A percentile compares a stretch with the other conserved stretches of the same genome.
phyloP scores from a whole-genome alignment of 139 green algal species.

The Coccomyxa sp. region DNA sequence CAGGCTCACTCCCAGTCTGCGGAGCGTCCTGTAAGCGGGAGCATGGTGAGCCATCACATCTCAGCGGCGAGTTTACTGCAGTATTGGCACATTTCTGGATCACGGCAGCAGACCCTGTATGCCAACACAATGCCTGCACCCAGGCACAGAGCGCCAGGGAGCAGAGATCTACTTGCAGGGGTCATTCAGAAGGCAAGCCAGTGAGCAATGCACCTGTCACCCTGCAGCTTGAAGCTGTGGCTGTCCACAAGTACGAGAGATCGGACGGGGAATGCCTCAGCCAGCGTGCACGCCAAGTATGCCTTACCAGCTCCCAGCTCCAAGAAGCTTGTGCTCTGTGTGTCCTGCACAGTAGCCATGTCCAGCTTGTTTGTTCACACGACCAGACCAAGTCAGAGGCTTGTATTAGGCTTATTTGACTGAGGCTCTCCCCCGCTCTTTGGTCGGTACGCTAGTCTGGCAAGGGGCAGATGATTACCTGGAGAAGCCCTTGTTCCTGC shows the following conservation, averaged over 20 bases:
- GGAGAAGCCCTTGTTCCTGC: conserved; percentile 20
- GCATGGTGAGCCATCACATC: not conserved
- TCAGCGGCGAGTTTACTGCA: not conserved
- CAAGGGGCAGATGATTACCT: conserved; percentile 3
- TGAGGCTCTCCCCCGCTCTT: not conserved
- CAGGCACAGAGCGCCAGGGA: not conserved
- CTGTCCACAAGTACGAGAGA: conserved; percentile 38
- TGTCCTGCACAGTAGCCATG: conserved; percentile 7
- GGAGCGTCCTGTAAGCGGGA: not conserved
- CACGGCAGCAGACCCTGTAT: not conserved
- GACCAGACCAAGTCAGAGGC: not conserved
- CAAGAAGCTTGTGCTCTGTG: conserved; percentile 25
- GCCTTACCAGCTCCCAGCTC: conserved; percentile 72
- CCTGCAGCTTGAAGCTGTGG: conserved; percentile 31
- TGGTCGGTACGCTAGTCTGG: not conserved
- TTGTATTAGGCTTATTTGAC: not conserved
- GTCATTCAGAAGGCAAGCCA: not conserved
- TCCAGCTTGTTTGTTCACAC: not conserved
- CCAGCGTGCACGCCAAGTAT: conserved; percentile 57
- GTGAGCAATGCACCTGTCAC: conserved; percentile 28
- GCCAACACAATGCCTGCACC: not conserved
- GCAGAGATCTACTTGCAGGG: not conserved
- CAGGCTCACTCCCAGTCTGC: conserved; percentile 26
- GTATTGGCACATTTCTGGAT: not conserved
- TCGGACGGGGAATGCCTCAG: not conserved